phyloP scores from a whole-genome alignment of 441 rosid genomes.

The Croton setiger region DNA sequence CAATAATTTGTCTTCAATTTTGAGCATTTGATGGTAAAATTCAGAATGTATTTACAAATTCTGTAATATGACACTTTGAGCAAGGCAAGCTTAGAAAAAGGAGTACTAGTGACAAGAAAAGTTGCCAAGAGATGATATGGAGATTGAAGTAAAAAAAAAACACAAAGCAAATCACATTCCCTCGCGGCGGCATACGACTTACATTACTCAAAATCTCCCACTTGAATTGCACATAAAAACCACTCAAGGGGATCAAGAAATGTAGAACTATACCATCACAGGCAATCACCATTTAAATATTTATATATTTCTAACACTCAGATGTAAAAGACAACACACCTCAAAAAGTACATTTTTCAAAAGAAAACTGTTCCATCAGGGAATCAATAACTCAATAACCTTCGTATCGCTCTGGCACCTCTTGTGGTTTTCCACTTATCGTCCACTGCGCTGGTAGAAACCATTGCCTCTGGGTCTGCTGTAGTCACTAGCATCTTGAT shows the following conservation, averaged over 20 bases:
- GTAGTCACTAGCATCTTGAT: conserved; percentile 66
- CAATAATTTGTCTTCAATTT: not conserved
- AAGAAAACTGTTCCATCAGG: conserved; percentile 23
- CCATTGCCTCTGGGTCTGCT: conserved; percentile 73
- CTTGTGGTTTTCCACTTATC: conserved; percentile 24
- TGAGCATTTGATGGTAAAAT: not conserved
- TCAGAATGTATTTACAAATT: not conserved
- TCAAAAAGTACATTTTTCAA: conserved; percentile 30
- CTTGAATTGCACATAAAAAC: conserved; percentile 48
- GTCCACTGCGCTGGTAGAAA: conserved; percentile 56
- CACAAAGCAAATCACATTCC: conserved; percentile 4
- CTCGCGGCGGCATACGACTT: not conserved
- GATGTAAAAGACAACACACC: conserved; percentile 33
- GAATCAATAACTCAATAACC: conserved; percentile 22
- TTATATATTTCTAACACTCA: conserved; percentile 20
- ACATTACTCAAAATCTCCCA: conserved; percentile 33
- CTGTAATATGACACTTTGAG: not conserved
- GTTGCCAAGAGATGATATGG: not conserved
- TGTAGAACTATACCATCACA: conserved; percentile 19
- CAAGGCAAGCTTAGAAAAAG: not conserved
- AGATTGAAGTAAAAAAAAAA: not conserved
- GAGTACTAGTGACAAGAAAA: not conserved
- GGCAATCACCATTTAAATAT: conserved; percentile 11
- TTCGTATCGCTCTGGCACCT: conserved; percentile 1
- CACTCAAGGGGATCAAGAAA: conserved; percentile 37